Evolutionary conservation across 495 filamentous ascomycete genomes (phyloP).

Genomic region (Clohesyomyces aquaticus): DNA sequence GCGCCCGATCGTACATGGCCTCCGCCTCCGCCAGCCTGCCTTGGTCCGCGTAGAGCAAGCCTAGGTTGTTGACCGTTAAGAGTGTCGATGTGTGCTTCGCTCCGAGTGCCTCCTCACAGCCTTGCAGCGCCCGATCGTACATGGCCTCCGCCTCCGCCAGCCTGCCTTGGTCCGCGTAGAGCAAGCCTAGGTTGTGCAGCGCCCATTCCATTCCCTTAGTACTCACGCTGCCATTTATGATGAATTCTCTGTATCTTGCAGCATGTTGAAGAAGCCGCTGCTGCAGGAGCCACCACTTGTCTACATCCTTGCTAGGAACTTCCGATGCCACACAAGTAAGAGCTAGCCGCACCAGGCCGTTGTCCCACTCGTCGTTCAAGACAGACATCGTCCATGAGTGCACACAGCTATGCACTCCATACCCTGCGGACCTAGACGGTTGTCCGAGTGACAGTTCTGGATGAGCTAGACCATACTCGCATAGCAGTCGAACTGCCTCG

Average conservation of each 20-base stretch:
- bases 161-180: neutral
- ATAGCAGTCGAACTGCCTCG: neutral
- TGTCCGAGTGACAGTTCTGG: neutral
- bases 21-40: no score
- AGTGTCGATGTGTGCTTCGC: neutral
- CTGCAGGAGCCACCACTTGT: conserved; percentile 15
- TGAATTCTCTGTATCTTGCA: conserved; percentile 7
- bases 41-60: no score
- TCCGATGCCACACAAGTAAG: conserved; percentile 21
- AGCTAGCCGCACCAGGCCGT: conserved; percentile 14
- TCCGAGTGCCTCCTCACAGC: neutral
- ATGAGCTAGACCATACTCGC: conserved; percentile 1
- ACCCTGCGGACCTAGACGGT: neutral
- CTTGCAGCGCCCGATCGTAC: neutral
- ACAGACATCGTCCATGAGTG: conserved; percentile 31
- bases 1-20: no score
- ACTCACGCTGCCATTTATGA: conserved; percentile 8
- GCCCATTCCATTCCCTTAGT: neutral
- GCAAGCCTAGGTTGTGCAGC: neutral
- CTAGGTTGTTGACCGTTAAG: no score
- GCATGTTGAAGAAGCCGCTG: conserved; percentile 27
- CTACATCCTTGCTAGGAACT: conserved; percentile 13
- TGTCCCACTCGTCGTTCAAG: conserved; percentile 21
- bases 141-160: neutral
- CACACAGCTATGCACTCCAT: conserved; percentile 19